A percentile compares a stretch with the other conserved stretches of the same genome.
Conservation (phyloP, 1,139 yeast species). For the Geotrichum macrosporum region DNA sequence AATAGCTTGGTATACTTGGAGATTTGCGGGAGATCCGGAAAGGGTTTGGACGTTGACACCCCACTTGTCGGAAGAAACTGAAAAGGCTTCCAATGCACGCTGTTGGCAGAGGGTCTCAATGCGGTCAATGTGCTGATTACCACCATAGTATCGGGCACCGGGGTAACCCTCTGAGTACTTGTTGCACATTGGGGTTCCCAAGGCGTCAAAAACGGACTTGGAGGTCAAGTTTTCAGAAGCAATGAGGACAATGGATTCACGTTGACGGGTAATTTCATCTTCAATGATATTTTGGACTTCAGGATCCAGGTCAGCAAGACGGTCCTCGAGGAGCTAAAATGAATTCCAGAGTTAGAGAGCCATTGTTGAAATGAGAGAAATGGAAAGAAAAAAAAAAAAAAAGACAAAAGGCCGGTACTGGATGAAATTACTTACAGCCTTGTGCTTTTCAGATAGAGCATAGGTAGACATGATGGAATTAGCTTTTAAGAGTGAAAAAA, state of each 20-base stretch:
- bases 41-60: conserved; percentile 94
- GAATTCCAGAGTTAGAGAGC: background rate
- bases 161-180: conserved; percentile 99
- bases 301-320: conserved; percentile 60
- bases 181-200: conserved; percentile 96
- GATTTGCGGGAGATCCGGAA: conserved; percentile 94
- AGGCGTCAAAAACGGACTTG: conserved; percentile 85
- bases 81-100: conserved; percentile 84
- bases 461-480: conserved; percentile 32
- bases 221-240: conserved; percentile 96
- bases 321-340: conserved; percentile 34
- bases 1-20: conserved; percentile 89
- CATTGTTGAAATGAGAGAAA: background rate
- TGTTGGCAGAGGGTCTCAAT: conserved; percentile 86
- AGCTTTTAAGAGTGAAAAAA: conserved; percentile 15
- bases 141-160: conserved; percentile 96
- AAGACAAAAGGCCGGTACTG: too few species aligned
- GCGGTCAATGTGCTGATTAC: conserved; percentile 88
- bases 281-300: conserved; percentile 74
- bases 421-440: conserved; percentile 29
- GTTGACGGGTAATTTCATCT: conserved; percentile 77
- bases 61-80: conserved; percentile 74
- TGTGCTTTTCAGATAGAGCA: conserved; percentile 36
- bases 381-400: background rate
- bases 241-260: conserved; percentile 82